phyloP scores from a whole-genome alignment of 352 stramenopile genomes.

The Phytophthora melonis region DNA sequence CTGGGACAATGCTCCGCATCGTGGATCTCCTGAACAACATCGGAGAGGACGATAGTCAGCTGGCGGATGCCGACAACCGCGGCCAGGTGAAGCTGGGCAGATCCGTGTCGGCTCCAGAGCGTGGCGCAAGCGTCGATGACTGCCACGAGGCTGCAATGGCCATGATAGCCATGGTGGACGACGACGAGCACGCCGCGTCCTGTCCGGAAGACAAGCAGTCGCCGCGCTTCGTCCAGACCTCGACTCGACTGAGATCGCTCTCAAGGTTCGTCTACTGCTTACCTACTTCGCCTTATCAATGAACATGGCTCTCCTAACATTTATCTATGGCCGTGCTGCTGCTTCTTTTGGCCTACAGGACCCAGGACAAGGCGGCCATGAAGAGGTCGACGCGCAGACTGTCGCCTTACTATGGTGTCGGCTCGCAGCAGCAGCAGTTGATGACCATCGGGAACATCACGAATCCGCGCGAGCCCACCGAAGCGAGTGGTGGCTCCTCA shows the following conservation, averaged over 20 bases:
- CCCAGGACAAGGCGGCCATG: conserved; percentile 40
- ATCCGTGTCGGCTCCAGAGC: conserved; percentile 42
- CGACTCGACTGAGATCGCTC: conserved; percentile 23
- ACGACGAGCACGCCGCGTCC: conserved; percentile 42
- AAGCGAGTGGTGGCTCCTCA: conserved; percentile 17
- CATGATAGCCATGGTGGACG: conserved; percentile 35
- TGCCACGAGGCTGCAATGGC: conserved; percentile 23
- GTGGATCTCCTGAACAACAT: conserved; percentile 48
- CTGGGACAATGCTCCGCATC: conserved; percentile 41
- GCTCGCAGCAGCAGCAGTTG: conserved; percentile 23
- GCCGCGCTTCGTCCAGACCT: conserved; percentile 17
- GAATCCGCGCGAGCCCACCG: conserved; percentile 30
- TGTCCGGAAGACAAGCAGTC: conserved; percentile 45
- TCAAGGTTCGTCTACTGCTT: conserved; percentile 20
- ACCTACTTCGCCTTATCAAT: not conserved
- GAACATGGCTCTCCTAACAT: not conserved
- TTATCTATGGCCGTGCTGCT: conserved; percentile 7
- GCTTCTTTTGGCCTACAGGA: conserved; percentile 11
- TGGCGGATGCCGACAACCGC: conserved; percentile 9
- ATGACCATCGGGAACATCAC: conserved; percentile 42
- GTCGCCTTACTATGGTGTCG: conserved; percentile 22
- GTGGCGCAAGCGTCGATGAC: conserved; percentile 1
- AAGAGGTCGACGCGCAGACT: conserved; percentile 38
- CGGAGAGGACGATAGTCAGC: conserved; percentile 39
- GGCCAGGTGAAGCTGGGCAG: conserved; percentile 35